Evolutionary conservation across 2,329 filamentous ascomycete species (phyloP).

Genomic region (Ascochyta rabiei): DNA sequence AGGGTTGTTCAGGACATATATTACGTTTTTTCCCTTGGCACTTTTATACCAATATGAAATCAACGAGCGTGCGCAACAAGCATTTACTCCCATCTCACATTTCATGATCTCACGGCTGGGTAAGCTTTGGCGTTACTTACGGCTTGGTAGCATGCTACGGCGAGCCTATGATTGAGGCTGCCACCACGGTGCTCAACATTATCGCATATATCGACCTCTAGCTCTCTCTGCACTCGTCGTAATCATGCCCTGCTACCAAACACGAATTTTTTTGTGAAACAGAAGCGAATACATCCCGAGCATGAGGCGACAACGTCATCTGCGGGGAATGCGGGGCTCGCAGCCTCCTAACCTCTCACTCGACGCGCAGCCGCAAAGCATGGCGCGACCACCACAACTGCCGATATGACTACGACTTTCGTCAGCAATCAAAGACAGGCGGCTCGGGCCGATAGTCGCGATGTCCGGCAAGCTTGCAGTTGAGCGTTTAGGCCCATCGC

Average conservation of each 20-base stretch:
- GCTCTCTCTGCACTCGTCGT: neutral
- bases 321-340: slow-evolving; percentile 12
- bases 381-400: neutral
- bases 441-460: slow-evolving; percentile 7
- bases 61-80: neutral
- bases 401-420: slow-evolving; percentile 7
- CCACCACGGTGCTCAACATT: slow-evolving; percentile 7
- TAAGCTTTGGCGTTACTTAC: neutral
- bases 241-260: neutral
- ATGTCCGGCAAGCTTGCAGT: neutral
- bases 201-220: neutral
- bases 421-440: neutral
- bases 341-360: neutral
- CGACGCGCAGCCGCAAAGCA: neutral
- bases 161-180: neutral
- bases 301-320: slow-evolving; percentile 3
- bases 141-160: neutral
- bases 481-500: neutral
- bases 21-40: neutral
- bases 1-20: neutral
- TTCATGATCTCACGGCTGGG: neutral
- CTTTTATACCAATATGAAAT: neutral
- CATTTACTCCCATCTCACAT: neutral
- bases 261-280: neutral
- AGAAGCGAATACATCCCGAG: neutral